Conservation (phyloP, 768 basidiomycete species). For the Xerocomellus intermedius region DNA sequence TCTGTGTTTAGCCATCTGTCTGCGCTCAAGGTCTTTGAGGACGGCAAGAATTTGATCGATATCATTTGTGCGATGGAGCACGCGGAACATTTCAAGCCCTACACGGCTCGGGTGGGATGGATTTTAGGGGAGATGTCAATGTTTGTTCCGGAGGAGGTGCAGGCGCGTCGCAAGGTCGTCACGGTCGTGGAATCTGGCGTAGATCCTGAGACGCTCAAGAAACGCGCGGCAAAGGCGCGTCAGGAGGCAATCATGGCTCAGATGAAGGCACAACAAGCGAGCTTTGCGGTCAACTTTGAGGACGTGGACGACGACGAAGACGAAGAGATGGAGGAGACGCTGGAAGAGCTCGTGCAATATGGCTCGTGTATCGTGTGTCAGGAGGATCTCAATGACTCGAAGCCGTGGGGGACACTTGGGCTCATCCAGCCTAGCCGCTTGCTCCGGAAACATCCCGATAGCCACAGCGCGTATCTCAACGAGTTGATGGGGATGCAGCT, state of each 20-base stretch:
- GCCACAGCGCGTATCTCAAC: slow-evolving; percentile 57
- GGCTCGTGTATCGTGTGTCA: slow-evolving; percentile 99
- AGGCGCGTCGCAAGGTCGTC: slow-evolving; percentile 43
- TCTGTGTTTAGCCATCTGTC: slow-evolving; percentile 59
- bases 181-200: slow-evolving; percentile 36
- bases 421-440: slow-evolving; percentile 86
- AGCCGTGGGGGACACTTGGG: slow-evolving; percentile 83
- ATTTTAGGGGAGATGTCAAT: slow-evolving; percentile 60
- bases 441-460: slow-evolving; percentile 74
- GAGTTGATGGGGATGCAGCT: slow-evolving; percentile 64
- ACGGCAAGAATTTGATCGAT: slow-evolving; percentile 62
- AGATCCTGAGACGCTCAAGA: slow-evolving; percentile 69
- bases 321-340: slow-evolving; percentile 44
- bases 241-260: slow-evolving; percentile 93
- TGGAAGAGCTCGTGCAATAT: slow-evolving; percentile 53
- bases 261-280: slow-evolving; percentile 91
- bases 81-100: slow-evolving; percentile 71
- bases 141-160: slow-evolving; percentile 58
- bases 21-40: slow-evolving; percentile 53
- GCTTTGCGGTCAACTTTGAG: slow-evolving; percentile 77
- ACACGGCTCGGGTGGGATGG: slow-evolving; percentile 72
- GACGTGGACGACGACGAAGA: slow-evolving; percentile 72
- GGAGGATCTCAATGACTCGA: slow-evolving; percentile 74
- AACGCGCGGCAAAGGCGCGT: slow-evolving; percentile 83
- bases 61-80: slow-evolving; percentile 76